A percentile compares a stretch with the other conserved stretches of the same genome.
Evolutionary conservation across 2,329 filamentous ascomycete species (phyloP).

Genomic region (Alternaria gansuensis): DNA sequence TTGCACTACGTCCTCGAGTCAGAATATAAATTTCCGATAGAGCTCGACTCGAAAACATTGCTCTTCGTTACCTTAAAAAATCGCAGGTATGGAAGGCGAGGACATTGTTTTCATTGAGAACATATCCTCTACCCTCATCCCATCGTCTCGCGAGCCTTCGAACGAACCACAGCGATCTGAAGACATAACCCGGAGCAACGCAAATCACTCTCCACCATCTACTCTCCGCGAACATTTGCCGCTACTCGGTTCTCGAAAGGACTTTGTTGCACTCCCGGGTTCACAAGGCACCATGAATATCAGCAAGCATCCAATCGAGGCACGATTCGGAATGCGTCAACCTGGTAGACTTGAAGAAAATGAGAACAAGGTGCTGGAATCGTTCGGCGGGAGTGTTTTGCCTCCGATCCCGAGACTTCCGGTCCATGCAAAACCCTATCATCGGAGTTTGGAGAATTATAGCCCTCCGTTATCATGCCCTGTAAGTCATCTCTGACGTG

Average conservation of each 20-base stretch:
- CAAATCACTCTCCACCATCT: neutral
- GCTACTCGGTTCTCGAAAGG: neutral
- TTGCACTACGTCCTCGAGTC: neutral
- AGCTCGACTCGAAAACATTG: neutral
- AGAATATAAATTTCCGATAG: neutral
- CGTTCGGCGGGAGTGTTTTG: no score
- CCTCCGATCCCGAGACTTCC: neutral
- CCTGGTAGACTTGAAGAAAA: neutral
- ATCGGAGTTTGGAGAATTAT: neutral
- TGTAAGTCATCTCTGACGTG: neutral
- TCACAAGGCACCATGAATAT: neutral
- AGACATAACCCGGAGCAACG: neutral
- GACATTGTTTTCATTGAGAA: constrained; percentile 27
- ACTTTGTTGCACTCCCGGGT: neutral
- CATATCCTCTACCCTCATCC: constrained; percentile 23
- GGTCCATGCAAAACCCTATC: accelerated
- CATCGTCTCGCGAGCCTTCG: constrained; percentile 10
- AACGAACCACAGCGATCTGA: neutral
- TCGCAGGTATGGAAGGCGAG: constrained; percentile 14
- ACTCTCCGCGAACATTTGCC: neutral
- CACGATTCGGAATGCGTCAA: neutral
- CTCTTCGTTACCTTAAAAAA: neutral
- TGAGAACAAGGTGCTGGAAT: no score
- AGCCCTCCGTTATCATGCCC: neutral
- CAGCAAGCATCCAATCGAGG: neutral